These are phyloP conservation scores for Barnettozyma californica DNA, from an alignment of 805 yeast species.

Conservation along the genomic window DNA sequence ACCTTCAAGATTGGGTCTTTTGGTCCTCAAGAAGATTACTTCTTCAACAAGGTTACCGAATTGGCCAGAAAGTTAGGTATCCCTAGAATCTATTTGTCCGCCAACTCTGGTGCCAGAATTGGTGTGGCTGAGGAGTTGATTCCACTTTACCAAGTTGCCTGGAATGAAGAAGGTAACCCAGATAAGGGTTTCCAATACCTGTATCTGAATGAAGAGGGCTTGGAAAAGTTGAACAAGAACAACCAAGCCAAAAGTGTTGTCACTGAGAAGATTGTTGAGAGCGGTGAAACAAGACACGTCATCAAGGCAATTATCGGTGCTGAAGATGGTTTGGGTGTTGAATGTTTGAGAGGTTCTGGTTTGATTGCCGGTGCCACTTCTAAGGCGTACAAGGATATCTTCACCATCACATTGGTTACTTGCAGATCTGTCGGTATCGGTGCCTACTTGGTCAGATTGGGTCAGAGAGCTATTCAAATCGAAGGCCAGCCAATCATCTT, in stretches of 20 bases:
- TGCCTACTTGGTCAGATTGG: conserved; percentile 95
- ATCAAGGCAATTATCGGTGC: conserved; percentile 86
- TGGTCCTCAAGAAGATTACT: conserved; percentile 93
- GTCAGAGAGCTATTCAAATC: conserved; percentile 97
- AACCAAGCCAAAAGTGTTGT: conserved; percentile 59
- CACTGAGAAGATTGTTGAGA: conserved; percentile 76
- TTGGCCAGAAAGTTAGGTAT: conserved; percentile 85
- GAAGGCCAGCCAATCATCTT: conserved; percentile 98
- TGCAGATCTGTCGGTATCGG: conserved; percentile 99
- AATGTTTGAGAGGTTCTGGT: conserved; percentile 97
- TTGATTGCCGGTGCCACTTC: conserved; percentile 98
- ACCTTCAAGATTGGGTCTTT: conserved; percentile 98
- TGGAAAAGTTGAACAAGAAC: conserved; percentile 47
- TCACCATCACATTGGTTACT: conserved; percentile 97
- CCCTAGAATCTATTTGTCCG: conserved; percentile 93
- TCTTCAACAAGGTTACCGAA: conserved; percentile 89
- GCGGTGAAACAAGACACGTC: conserved; percentile 76
- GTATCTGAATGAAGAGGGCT: conserved; percentile 69
- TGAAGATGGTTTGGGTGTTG: conserved; percentile 97
- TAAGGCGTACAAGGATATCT: conserved; percentile 94
- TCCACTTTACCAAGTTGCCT: conserved; percentile 83
- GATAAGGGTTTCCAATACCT: conserved; percentile 87
- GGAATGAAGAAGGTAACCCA: conserved; percentile 76
- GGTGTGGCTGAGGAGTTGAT: conserved; percentile 96
- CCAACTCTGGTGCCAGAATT: conserved; percentile 98